Conservation (phyloP, 2,329 filamentous ascomycete genomes). For the Nothophoma quercina region DNA sequence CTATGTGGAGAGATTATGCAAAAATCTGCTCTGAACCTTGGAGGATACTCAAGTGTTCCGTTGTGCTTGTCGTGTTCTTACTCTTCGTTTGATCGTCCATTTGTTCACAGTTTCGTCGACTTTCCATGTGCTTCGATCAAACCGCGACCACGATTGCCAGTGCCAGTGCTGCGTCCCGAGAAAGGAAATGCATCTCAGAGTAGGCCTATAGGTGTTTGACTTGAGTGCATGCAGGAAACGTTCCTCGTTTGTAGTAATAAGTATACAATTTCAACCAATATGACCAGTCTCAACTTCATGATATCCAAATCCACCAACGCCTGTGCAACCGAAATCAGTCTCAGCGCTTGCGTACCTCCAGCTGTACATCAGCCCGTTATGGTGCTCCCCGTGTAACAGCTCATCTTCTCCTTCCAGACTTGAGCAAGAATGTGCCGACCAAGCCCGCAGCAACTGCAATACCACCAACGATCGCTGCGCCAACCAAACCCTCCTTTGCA, state of each 20-base stretch:
- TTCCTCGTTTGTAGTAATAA: not conserved
- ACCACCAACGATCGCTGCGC: conserved; percentile 92
- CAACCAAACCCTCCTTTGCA: conserved; percentile 89
- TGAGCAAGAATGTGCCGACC: conserved; percentile 85
- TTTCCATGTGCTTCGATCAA: conserved; percentile 39
- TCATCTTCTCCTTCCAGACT: conserved; percentile 62
- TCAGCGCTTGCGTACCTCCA: not conserved
- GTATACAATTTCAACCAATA: conserved; percentile 20
- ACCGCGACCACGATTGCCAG: not conserved
- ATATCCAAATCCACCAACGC: conserved; percentile 36
- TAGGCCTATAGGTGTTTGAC: too few relatives aligned
- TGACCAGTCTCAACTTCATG: conserved; percentile 11
- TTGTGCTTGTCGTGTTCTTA: conserved; percentile 19
- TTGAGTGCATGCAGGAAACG: not conserved
- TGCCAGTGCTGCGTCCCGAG: too few relatives aligned
- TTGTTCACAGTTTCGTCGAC: conserved; percentile 25
- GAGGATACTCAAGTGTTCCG: not conserved
- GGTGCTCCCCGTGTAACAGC: not conserved
- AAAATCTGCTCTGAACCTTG: not conserved
- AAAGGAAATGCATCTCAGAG: not conserved
- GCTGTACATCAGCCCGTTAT: not conserved
- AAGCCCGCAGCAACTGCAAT: conserved; percentile 93
- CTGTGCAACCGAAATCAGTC: conserved; percentile 23
- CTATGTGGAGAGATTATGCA: not conserved
- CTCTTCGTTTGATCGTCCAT: conserved; percentile 32